Base-by-base conservation (phyloP, 208 protist genomes). In the Crithidia mellificae region DNA sequence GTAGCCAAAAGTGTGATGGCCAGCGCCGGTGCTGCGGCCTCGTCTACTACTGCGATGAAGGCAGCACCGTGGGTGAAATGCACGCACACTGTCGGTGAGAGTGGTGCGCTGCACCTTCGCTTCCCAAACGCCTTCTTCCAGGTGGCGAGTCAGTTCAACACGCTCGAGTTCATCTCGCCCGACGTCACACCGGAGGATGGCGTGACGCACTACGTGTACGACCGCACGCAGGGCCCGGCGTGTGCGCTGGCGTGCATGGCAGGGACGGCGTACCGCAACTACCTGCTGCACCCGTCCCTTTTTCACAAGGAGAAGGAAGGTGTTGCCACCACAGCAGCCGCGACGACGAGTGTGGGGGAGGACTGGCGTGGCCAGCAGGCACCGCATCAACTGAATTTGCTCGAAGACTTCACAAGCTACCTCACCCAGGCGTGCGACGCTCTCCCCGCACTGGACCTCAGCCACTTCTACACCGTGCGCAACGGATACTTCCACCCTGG, bases 111-210 rank as follows among this genome's bases (percentile, higher is more conserved):
- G 62, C 79, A 83, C 54, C 25, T n/a, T 20, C 29, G 38, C 50
- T 70, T 59, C 30, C 62, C 66, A 1, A 55, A 74, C 38, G 83
- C 72, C 4, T 54, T 91, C 30, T 91, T 90, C 32, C 83, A 92
- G 63, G 88, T 76, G 1, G 83, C 88, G 7, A 91, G 85, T n/a
- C 85, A 93, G 71, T 90, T 93, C 30, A 93, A 93, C 58, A 61
- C 83, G 38, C 76, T 93, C 6, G 88, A 93, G 73, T 90, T 93
- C 44, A 58, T 78, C 41, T 63, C 54, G 0, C 20, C 66, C 6
- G 51, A 19, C 2, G 66, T 81, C 20, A 69, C 54, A 17, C 85
- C 88, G 0, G 83, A 91, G 68, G 61, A 72, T 9, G 85, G 88
- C 0, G 68, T 93, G 14, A 67, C 74, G 0, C 36, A 73, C 50